These are phyloP conservation scores for Penicillium expansum DNA, from an alignment of 2,329 filamentous ascomycete species.

Conservation along the genomic window DNA sequence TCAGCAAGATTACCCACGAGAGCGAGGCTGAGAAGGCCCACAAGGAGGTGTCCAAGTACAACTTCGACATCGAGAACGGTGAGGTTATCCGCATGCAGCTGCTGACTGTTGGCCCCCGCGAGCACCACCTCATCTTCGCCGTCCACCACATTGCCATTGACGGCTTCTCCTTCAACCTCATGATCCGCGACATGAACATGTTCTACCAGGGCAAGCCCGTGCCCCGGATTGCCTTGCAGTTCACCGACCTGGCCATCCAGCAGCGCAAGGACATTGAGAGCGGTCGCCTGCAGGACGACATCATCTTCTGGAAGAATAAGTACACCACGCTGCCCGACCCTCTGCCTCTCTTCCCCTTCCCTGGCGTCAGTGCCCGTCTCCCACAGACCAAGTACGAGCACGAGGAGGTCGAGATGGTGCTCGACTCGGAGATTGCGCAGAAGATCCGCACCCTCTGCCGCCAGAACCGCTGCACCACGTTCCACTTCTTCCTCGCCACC, in stretches of 20 bases:
- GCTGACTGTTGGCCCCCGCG: not conserved
- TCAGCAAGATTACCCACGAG: not conserved
- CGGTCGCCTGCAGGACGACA: not conserved
- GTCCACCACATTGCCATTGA: not conserved
- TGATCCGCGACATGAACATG: not conserved
- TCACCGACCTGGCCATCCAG: not conserved
- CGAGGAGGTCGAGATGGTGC: not conserved
- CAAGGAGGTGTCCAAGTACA: not conserved
- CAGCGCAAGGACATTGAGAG: not conserved
- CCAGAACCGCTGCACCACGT: not conserved
- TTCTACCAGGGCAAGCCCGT: not conserved
- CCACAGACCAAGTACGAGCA: not conserved
- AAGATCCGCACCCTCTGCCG: not conserved
- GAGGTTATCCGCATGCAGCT: not conserved
- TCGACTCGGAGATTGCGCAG: not conserved
- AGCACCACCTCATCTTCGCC: not conserved
- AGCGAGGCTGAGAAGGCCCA: not conserved
- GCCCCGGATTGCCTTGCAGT: not conserved
- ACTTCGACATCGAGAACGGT: not conserved
- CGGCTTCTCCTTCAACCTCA: not conserved
- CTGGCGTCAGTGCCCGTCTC: not conserved
- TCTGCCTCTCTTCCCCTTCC: not conserved
- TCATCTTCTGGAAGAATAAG: not conserved
- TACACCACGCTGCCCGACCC: not conserved
- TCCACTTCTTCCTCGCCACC: not conserved